Conservation (phyloP, 495 filamentous ascomycete species). For the Neurospora sp. region DNA sequence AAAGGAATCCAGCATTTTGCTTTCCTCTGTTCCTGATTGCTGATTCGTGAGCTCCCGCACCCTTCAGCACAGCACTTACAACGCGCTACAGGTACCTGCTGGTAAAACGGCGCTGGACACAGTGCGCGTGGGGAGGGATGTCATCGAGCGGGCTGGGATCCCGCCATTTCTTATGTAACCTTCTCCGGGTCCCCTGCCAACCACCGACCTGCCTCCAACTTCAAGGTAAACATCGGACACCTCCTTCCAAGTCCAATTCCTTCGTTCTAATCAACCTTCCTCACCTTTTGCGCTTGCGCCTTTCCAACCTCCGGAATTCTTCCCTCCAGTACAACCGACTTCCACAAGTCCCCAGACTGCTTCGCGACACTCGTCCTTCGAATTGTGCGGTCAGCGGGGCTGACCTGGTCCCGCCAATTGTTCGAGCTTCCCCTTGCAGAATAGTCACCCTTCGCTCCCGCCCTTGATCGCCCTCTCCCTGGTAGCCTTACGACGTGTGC, state of each 20-base stretch:
- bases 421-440: background rate
- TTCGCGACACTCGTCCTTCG: background rate
- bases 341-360: background rate
- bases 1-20: background rate
- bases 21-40: background rate
- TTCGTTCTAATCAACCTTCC: background rate
- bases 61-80: background rate
- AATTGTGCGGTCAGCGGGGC: background rate
- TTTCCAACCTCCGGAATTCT: background rate
- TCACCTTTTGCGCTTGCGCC: background rate
- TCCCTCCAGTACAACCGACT: background rate
- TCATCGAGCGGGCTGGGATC: background rate
- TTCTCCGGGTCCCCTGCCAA: background rate
- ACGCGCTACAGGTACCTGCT: background rate
- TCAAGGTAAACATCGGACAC: background rate
- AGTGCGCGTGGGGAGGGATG: background rate
- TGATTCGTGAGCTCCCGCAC: background rate
- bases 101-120: background rate
- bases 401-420: background rate
- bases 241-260: background rate
- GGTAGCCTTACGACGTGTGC: background rate
- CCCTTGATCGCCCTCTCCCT: background rate
- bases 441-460: background rate
- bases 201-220: background rate
- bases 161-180: background rate